Base-by-base conservation (phyloP, 23 red algal genomes). In the Gracilaria vermiculophylla region DNA sequence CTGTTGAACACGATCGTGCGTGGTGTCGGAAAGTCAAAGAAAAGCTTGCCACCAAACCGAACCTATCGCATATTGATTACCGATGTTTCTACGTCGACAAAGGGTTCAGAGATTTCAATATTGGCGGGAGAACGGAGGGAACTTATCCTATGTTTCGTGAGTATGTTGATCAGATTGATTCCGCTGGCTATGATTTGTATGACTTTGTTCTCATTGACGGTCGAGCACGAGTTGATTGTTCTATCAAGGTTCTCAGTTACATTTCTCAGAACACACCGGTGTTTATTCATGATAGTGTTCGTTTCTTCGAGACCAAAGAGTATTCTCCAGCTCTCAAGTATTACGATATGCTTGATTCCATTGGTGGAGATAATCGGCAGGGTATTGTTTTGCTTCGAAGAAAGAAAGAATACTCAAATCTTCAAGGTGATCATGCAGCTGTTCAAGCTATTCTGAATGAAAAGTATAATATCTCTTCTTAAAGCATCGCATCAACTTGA, bases 201-300 rank as follows among this genome's bases (percentile, higher is more conserved):
- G 88, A 91, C 64, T 40, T 91, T 73, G 77, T 91, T 50, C 88
- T 91, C 1, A 62, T 82, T 27, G 88, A 91, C 20, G 88, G 88
- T 32, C 33, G 88, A 35, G 88, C 88, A 0, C 32, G 88, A 32
- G 76, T 91, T 21, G 76, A 65, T 32, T 62, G 53, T 43, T 71
- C 88, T n/a, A 53, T 91, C 62, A 44, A 69, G 56, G 77, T 74
- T 11, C 77, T 91, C 15, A 67, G 61, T 49, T 91, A 82, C 17
- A 69, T 91, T 41, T 82, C 74, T 24, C 45, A 48, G 27, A 47
- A 41, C 23, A 81, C 60, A 19, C 16, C 60, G 12, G 56, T 91
- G 16, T 67, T 91, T 27, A 45, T 91, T 31, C 88, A 91, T 67
- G 88, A 91, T 31, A 53, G 49, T 42, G 21, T 16, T 4, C 80